Evolutionary conservation across 495 filamentous ascomycete genomes (phyloP).

Genomic region (Aspergillus indologenus): DNA sequence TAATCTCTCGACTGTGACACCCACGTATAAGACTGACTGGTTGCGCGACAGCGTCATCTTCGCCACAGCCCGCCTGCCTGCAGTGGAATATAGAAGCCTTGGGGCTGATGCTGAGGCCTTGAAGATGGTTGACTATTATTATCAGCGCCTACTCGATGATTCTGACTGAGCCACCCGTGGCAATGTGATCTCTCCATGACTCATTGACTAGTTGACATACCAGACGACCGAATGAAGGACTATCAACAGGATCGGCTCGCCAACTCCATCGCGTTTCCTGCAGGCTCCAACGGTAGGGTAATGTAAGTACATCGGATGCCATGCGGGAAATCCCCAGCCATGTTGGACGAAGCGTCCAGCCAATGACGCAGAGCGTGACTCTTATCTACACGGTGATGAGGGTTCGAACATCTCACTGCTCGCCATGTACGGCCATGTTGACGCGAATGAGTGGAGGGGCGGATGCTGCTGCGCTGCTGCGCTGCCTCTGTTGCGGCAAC

Average conservation of each 20-base stretch:
- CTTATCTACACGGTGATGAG: neutral
- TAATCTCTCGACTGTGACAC: neutral
- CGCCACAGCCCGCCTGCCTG: neutral
- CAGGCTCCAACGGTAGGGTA: conserved; percentile 3
- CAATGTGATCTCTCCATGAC: conserved; percentile 4
- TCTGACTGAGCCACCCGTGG: conserved; percentile 7
- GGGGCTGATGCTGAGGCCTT: neutral
- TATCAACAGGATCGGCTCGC: neutral
- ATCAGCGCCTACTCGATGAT: neutral
- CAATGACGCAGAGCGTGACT: neutral
- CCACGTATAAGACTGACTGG: neutral
- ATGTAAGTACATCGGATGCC: neutral
- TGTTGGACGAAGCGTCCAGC: neutral
- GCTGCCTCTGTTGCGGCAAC: too few relatives aligned
- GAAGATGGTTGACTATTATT: conserved; percentile 4
- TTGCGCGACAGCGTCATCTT: neutral
- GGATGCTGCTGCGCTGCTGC: too few relatives aligned
- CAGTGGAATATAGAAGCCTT: neutral
- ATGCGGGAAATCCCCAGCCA: neutral
- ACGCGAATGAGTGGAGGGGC: neutral
- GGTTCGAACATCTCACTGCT: neutral
- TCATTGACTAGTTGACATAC: conserved; percentile 1
- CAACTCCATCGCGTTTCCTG: neutral
- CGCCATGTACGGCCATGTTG: conserved; percentile 2
- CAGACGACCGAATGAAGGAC: neutral